Conservation (phyloP, 768 basidiomycete genomes). For the Collybia sordida region DNA sequence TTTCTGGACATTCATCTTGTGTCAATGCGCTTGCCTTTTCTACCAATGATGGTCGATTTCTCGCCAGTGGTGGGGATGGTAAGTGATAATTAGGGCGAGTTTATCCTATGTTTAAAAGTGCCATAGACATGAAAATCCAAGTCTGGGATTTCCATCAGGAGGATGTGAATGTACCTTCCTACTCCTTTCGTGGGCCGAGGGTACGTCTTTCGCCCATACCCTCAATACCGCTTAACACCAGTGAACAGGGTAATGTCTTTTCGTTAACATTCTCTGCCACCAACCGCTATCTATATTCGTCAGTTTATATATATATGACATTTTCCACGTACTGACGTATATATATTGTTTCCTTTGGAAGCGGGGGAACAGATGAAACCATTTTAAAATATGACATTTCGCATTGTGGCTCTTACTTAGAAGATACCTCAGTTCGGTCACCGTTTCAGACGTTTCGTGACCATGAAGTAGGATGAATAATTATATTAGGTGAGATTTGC, state of each 20-base stretch:
- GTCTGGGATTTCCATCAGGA: slow-evolving; percentile 73
- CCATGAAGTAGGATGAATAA: slow-evolving; percentile 21
- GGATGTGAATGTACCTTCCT: slow-evolving; percentile 41
- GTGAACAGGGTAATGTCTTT: slow-evolving; percentile 66
- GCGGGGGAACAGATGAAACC: slow-evolving; percentile 54
- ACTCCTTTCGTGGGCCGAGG: slow-evolving; percentile 44
- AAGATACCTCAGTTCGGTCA: slow-evolving; percentile 5
- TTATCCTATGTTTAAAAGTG: not conserved
- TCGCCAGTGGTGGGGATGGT: slow-evolving; percentile 75
- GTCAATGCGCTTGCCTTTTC: slow-evolving; percentile 67
- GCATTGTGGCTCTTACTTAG: slow-evolving; percentile 25
- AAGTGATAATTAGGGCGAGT: slow-evolving; percentile 17
- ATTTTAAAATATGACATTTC: slow-evolving; percentile 56
- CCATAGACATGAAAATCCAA: slow-evolving; percentile 50
- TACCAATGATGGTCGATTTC: slow-evolving; percentile 55
- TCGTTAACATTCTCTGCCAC: slow-evolving; percentile 68
- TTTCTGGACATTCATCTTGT: slow-evolving; percentile 56
- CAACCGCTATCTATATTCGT: slow-evolving; percentile 67
- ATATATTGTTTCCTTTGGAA: slow-evolving; percentile 19
- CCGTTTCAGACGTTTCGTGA: slow-evolving; percentile 25
- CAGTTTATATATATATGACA: slow-evolving; percentile 25
- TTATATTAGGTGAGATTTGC: too few species aligned
- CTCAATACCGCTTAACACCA: not conserved
- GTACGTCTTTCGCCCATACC: slow-evolving; percentile 24
- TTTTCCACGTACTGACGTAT: too few species aligned